phyloP scores from a whole-genome alignment of 139 green algal genomes.

The Chlamydomonas incerta region DNA sequence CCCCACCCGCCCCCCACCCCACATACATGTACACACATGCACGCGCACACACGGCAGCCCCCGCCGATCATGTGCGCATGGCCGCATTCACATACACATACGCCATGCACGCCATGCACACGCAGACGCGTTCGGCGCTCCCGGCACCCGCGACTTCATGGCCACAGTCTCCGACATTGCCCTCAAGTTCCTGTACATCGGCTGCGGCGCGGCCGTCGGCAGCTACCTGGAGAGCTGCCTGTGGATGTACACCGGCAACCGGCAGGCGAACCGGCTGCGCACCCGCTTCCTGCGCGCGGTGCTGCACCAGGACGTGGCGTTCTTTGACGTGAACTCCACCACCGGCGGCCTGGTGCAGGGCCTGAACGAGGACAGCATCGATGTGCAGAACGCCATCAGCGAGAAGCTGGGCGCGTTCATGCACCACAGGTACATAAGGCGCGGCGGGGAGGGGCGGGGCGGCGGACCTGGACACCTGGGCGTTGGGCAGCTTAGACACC shows the following conservation, averaged over 20 bases:
- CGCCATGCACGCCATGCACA: too few relatives aligned
- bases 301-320: conserved; percentile 87
- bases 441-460: too few relatives aligned
- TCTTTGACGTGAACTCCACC: conserved; percentile 82
- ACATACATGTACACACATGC: too few relatives aligned
- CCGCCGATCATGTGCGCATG: too few relatives aligned
- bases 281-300: conserved; percentile 68
- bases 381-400: conserved; percentile 72
- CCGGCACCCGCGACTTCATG: conserved; percentile 4
- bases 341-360: conserved; percentile 73
- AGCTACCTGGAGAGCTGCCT: conserved; percentile 56
- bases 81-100: too few relatives aligned
- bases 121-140: neutral
- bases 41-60: too few relatives aligned
- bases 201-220: conserved; percentile 54
- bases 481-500: too few relatives aligned
- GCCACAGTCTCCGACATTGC: conserved; percentile 35
- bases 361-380: conserved; percentile 78
- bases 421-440: neutral
- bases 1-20: too few relatives aligned
- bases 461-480: too few relatives aligned
- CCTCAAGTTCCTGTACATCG: conserved; percentile 80
- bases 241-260: conserved; percentile 53
- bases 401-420: conserved; percentile 61
- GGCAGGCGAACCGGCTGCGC: conserved; percentile 56